A percentile compares a stretch with the other conserved stretches of the same genome.
These are phyloP conservation scores for Isoetes engelmannii DNA, from an alignment of 83 land plant species.

Conservation along the genomic window DNA sequence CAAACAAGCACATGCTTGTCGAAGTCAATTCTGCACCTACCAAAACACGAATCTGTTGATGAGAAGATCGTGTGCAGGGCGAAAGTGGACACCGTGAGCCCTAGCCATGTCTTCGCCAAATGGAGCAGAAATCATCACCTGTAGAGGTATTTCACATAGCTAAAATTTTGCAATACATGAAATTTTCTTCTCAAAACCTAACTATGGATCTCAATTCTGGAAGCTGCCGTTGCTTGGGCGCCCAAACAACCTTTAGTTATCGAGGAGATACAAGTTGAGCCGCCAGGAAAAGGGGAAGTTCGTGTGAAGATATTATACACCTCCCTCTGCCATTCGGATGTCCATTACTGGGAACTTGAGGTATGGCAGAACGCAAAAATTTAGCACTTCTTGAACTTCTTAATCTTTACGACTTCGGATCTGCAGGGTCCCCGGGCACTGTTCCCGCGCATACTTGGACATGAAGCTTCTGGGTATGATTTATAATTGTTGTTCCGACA, in stretches of 20 bases:
- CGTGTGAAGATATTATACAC: slow-evolving; percentile 34
- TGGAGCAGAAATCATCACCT: too few relatives aligned
- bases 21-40: too few relatives aligned
- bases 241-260: slow-evolving; percentile 32
- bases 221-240: slow-evolving; percentile 50
- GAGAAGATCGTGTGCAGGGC: too few relatives aligned
- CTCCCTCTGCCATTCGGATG: slow-evolving; percentile 43
- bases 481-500: not conserved
- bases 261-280: slow-evolving; percentile 39
- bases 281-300: slow-evolving; percentile 39
- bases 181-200: too few relatives aligned
- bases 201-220: not conserved
- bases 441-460: not conserved
- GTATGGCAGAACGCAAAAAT: not conserved
- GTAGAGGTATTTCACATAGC: too few relatives aligned
- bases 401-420: too few relatives aligned
- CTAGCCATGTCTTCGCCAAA: too few relatives aligned
- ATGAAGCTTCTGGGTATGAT: not conserved
- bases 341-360: slow-evolving; percentile 40
- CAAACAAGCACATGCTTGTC: too few relatives aligned
- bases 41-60: too few relatives aligned
- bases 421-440: not conserved
- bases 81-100: too few relatives aligned
- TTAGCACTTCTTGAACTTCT: not conserved
- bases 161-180: too few relatives aligned